Percentiles rank a stretch among this genome's conserved stretches.
Conservation (phyloP, 2,329 filamentous ascomycete species). For the Colletotrichum costaricense region DNA sequence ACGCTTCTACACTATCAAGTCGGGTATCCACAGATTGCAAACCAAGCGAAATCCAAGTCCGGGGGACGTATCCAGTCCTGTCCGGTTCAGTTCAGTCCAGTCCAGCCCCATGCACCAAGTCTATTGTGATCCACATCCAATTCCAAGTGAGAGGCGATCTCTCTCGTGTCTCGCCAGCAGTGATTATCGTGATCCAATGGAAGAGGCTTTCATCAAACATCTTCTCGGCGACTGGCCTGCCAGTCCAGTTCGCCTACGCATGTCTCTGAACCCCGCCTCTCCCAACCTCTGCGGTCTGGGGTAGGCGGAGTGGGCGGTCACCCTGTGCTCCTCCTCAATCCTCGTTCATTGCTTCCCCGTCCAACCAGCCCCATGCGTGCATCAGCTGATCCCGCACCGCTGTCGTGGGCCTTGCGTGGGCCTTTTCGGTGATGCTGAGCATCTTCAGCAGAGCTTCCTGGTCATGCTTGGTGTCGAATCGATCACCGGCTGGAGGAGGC, state of each 20-base stretch:
- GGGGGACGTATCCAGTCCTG: background rate
- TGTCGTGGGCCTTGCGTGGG: slow-evolving; percentile 64
- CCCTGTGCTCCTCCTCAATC: background rate
- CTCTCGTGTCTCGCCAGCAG: background rate
- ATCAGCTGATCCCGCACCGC: slow-evolving; percentile 59
- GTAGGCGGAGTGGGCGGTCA: too few species aligned
- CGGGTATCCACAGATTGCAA: slow-evolving; percentile 32
- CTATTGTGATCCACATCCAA: slow-evolving; percentile 23
- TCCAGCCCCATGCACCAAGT: slow-evolving; percentile 1
- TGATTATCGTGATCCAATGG: slow-evolving; percentile 17
- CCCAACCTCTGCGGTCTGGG: background rate
- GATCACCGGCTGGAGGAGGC: slow-evolving; percentile 54
- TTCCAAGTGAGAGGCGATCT: background rate
- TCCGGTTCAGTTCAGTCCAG: background rate
- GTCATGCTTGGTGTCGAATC: slow-evolving; percentile 56
- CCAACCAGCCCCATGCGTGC: slow-evolving; percentile 60
- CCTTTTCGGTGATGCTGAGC: slow-evolving; percentile 57
- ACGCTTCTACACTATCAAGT: background rate
- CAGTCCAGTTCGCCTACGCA: background rate
- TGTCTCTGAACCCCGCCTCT: background rate
- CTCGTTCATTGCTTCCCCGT: slow-evolving; percentile 31
- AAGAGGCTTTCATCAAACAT: slow-evolving; percentile 7
- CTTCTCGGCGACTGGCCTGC: slow-evolving; percentile 10
- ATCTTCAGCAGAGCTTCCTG: slow-evolving; percentile 61
- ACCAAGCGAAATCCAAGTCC: slow-evolving; percentile 24